These are phyloP conservation scores for Fusarium graminum DNA, from an alignment of 2,329 filamentous ascomycete genomes.

Conservation along the genomic window DNA sequence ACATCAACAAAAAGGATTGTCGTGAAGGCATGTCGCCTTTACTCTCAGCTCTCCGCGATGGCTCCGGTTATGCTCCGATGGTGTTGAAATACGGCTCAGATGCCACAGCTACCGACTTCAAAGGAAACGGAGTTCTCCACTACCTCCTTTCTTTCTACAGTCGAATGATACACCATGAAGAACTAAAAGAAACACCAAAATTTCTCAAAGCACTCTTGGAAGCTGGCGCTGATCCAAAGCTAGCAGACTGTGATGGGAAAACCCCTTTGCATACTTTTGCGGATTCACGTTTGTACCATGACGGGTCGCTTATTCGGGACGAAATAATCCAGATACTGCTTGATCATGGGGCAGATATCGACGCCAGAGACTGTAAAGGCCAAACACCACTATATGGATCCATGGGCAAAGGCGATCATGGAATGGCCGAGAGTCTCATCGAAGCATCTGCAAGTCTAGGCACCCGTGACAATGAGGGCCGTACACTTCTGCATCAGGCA, in stretches of 20 bases:
- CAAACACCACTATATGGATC: slow-evolving; percentile 22
- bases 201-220: slow-evolving; percentile 21
- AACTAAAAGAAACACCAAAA: not conserved
- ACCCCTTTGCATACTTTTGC: slow-evolving; percentile 34
- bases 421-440: not conserved
- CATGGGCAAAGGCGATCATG: not conserved
- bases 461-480: slow-evolving; percentile 17
- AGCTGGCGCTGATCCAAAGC: slow-evolving; percentile 45
- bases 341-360: slow-evolving; percentile 16
- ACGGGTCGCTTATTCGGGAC: not conserved
- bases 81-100: slow-evolving; percentile 39
- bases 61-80: slow-evolving; percentile 13
- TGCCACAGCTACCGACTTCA: slow-evolving; percentile 30
- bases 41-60: not conserved
- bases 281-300: too few relatives aligned
- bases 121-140: slow-evolving; percentile 45
- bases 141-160: slow-evolving; percentile 8
- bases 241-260: slow-evolving; percentile 17
- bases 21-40: slow-evolving; percentile 45
- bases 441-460: slow-evolving; percentile 13
- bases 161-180: not conserved
- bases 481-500: slow-evolving; percentile 29
- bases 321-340: slow-evolving; percentile 5
- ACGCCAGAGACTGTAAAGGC: slow-evolving; percentile 24
- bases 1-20: slow-evolving; percentile 43